phyloP scores from a whole-genome alignment of 2,329 filamentous ascomycete genomes.

The Fusarium sp. region DNA sequence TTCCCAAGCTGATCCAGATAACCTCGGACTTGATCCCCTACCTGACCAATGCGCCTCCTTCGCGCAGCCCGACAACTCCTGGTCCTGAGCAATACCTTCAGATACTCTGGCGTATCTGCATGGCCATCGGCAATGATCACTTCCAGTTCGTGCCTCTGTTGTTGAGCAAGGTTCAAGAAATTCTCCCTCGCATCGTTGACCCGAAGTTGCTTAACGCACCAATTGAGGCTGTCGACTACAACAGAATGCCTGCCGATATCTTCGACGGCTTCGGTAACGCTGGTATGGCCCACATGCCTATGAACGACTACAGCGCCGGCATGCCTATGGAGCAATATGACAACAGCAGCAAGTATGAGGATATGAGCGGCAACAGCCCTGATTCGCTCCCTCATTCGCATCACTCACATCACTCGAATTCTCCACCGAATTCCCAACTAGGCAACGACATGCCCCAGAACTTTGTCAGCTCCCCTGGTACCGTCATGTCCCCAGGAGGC shows the following conservation, averaged over 20 bases:
- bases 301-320: conserved; percentile 63
- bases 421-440: conserved; percentile 46
- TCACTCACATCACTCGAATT: conserved; percentile 47
- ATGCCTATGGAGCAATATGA: conserved; percentile 58
- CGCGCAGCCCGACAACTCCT: conserved; percentile 68
- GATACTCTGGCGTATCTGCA: conserved; percentile 70
- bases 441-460: conserved; percentile 58
- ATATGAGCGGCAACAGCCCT: conserved; percentile 51
- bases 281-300: conserved; percentile 65
- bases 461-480: conserved; percentile 62
- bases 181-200: conserved; percentile 70
- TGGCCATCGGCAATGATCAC: conserved; percentile 79
- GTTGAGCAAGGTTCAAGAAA: conserved; percentile 78
- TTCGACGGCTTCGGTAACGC: conserved; percentile 74
- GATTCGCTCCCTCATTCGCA: conserved; percentile 44
- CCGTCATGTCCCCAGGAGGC: conserved; percentile 61
- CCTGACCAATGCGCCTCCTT: conserved; percentile 71
- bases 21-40: conserved; percentile 79
- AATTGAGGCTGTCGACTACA: conserved; percentile 55
- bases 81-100: conserved; percentile 78
- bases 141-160: conserved; percentile 82
- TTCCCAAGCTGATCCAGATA: conserved; percentile 84
- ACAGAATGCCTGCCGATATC: conserved; percentile 63
- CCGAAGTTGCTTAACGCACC: conserved; percentile 70
- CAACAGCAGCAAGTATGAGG: conserved; percentile 49